Evolutionary conservation across 2,329 filamentous ascomycete species (phyloP).

Genomic region (Sordariomycetes sp.): DNA sequence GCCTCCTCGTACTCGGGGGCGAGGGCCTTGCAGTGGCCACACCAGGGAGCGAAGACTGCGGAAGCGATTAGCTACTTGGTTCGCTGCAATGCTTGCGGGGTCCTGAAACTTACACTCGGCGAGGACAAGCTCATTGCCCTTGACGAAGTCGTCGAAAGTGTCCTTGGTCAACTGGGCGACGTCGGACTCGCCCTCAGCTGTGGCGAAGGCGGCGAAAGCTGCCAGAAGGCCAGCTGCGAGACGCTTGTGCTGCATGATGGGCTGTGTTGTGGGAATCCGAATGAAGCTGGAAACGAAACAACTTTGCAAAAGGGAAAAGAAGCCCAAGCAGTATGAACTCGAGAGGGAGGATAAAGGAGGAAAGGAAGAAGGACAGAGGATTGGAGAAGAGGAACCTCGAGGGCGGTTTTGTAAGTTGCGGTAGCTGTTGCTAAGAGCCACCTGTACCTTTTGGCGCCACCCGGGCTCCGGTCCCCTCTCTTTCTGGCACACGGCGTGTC

Average conservation of each 20-base stretch:
- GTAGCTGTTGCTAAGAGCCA: no score
- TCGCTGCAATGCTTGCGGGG: not conserved
- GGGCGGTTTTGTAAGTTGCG: conserved; percentile 4
- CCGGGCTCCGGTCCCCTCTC: not conserved
- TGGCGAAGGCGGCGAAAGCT: conserved; percentile 46
- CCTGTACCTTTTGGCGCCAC: conserved; percentile 2
- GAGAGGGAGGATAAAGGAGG: conserved; percentile 2
- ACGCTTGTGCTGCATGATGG: conserved; percentile 39
- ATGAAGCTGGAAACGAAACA: not conserved
- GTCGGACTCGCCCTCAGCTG: conserved; percentile 62
- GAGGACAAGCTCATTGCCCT: conserved; percentile 78
- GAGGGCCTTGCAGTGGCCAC: conserved; percentile 97
- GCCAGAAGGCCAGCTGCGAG: conserved; percentile 45
- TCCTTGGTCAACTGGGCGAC: conserved; percentile 79
- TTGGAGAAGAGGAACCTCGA: not conserved
- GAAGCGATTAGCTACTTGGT: not conserved
- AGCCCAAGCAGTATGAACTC: not conserved
- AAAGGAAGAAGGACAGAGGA: conserved; percentile 3
- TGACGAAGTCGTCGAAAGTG: conserved; percentile 80
- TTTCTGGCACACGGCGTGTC: not conserved
- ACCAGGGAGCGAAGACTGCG: conserved; percentile 89
- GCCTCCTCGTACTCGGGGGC: conserved; percentile 87
- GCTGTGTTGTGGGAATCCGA: not conserved
- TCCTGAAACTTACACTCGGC: conserved; percentile 78
- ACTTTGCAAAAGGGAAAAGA: not conserved